Evolutionary conservation across 495 filamentous ascomycete genomes (phyloP).

Genomic region (Lindgomyces ingoldianus): DNA sequence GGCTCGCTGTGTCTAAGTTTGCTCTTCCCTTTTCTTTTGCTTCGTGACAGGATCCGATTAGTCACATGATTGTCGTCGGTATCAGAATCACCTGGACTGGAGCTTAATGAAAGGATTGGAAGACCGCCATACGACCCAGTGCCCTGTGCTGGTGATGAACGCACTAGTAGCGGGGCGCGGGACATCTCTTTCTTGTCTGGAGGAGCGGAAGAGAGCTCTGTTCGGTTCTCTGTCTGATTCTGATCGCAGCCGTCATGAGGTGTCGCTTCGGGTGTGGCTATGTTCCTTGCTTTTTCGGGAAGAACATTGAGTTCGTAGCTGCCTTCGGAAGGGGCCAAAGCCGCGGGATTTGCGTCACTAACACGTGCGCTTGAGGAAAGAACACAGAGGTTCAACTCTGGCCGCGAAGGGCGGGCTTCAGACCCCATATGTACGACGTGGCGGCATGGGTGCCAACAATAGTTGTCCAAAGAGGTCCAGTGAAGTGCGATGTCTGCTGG

Average conservation of each 20-base stretch:
- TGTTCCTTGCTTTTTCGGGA: constrained; percentile 26
- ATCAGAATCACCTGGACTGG: constrained; percentile 26
- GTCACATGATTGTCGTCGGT: constrained; percentile 26
- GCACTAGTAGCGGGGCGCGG: constrained; percentile 35
- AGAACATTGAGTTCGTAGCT: constrained; percentile 33
- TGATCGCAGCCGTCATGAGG: constrained; percentile 22
- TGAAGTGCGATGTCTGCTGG: neutral
- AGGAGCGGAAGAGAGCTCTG: constrained; percentile 3
- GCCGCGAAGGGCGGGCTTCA: constrained; percentile 1
- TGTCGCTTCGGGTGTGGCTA: constrained; percentile 2
- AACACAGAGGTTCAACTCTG: neutral
- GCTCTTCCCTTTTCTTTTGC: constrained; percentile 33
- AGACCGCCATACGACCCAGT: constrained; percentile 40
- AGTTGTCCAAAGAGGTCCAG: constrained; percentile 4
- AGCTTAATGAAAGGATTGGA: constrained; percentile 32
- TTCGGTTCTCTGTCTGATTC: neutral
- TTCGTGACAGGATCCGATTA: neutral
- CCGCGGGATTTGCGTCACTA: constrained; percentile 7
- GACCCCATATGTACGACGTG: constrained; percentile 23
- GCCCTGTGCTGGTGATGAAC: constrained; percentile 37
- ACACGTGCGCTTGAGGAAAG: neutral
- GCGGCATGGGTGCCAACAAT: constrained; percentile 21
- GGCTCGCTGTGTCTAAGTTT: constrained; percentile 35
- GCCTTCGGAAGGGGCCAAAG: neutral
- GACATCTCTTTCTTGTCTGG: constrained; percentile 28